These are phyloP conservation scores for Dipodascopsis tothii DNA, from an alignment of 805 yeast genomes.

Conservation along the genomic window DNA sequence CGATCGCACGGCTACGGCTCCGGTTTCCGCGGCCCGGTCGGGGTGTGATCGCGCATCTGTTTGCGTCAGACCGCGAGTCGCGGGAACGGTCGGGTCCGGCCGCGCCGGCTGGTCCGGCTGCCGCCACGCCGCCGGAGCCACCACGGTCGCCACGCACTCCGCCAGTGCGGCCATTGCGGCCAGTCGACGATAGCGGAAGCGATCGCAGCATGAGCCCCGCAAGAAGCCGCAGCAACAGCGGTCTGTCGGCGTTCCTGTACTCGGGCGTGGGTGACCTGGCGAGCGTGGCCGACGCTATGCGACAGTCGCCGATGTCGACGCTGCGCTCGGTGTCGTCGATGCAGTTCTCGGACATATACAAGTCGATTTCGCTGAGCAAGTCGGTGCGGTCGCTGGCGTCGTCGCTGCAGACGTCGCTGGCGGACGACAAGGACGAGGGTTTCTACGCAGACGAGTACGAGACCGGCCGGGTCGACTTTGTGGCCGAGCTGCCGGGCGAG, in stretches of 20 bases:
- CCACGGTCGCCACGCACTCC: too few species aligned
- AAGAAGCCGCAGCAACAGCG: too few species aligned
- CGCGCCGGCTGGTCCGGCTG: too few species aligned
- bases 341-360: not conserved
- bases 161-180: too few species aligned
- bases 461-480: conserved; percentile 1
- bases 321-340: not conserved
- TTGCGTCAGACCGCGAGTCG: too few species aligned
- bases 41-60: not conserved
- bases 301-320: not conserved
- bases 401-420: not conserved
- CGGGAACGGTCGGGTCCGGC: too few species aligned
- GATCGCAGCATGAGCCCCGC: too few species aligned
- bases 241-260: not conserved
- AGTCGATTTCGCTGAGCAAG: not conserved
- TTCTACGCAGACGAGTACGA: not conserved
- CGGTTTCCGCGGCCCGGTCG: not conserved
- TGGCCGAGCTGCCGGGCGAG: conserved; percentile 14
- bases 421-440: not conserved
- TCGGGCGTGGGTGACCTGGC: too few species aligned
- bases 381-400: not conserved
- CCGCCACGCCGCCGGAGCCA: too few species aligned
- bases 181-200: too few species aligned
- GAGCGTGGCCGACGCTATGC: too few species aligned
- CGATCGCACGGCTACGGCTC: too few species aligned